Evolutionary conservation across 495 filamentous ascomycete species (phyloP).

Genomic region (Elasticomyces elasticus): DNA sequence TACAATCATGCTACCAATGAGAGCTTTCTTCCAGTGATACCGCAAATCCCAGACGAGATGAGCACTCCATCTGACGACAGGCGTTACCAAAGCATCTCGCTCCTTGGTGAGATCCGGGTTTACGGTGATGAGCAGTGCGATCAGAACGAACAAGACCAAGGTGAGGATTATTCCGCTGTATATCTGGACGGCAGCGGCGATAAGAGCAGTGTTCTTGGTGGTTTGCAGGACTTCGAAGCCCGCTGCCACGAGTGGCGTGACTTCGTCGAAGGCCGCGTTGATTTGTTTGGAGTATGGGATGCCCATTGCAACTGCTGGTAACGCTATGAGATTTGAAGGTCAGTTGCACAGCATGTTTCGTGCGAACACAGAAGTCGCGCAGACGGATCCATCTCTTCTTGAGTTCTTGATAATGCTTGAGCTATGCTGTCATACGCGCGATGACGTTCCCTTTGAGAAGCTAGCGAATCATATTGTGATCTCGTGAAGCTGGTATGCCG

Average conservation of each 20-base stretch:
- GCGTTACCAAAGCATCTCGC: slow-evolving; percentile 22
- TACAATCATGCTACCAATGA: not conserved
- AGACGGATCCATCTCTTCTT: too few relatives aligned
- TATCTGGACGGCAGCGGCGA: slow-evolving; percentile 25
- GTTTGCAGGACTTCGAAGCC: slow-evolving; percentile 29
- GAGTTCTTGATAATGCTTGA: too few relatives aligned
- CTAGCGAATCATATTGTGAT: too few relatives aligned
- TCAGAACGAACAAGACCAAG: slow-evolving; percentile 17
- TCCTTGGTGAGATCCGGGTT: slow-evolving; percentile 26
- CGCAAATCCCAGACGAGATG: not conserved
- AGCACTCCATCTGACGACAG: slow-evolving; percentile 20
- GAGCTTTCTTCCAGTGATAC: not conserved
- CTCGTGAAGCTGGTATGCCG: too few relatives aligned
- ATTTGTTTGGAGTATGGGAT: slow-evolving; percentile 31
- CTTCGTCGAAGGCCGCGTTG: slow-evolving; percentile 31
- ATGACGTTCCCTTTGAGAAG: too few relatives aligned
- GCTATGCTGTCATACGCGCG: too few relatives aligned
- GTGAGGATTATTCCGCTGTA: slow-evolving; percentile 21
- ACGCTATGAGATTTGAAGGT: too few relatives aligned
- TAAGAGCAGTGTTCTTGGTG: slow-evolving; percentile 26
- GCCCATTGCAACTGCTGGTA: too few relatives aligned
- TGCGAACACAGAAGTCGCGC: too few relatives aligned
- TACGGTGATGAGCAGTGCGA: slow-evolving; percentile 23
- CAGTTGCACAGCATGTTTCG: too few relatives aligned
- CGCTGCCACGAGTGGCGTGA: slow-evolving; percentile 29